Evolutionary conservation across 495 filamentous ascomycete genomes (phyloP), one percentile per base, ranked within the genome.

Genomic region (Pyrenula massariospora): DNA sequence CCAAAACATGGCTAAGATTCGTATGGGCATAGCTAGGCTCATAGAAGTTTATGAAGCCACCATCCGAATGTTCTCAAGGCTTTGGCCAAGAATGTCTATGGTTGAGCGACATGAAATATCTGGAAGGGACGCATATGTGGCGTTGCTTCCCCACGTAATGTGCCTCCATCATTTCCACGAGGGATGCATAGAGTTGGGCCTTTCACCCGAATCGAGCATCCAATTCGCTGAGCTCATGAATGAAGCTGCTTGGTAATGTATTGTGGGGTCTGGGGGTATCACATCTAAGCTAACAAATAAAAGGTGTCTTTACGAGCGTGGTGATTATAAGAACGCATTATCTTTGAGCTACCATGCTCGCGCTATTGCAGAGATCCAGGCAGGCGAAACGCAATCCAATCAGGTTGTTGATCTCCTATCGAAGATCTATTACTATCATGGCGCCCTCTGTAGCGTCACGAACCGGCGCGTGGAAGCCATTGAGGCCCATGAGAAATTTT

Each of bases 1-100:
- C 22, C 63, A 66, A 60, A 59, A 61, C 48, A 59, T 47, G 53
- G 60, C 60, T 21, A 54, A 57, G 23, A 54, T 58, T 1, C 54
- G 48, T 53, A 64, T 62, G 60, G 52, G 54, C 2, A 54, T 54
- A 21, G 48, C 58, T 22, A 56, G 55, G 23, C 24, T 59, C 24
- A 50, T 47, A 3, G 25, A 57, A 57, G 22, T 48, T 11, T 48
- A 11, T 19, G 11, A 11, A 11, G 11, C 19, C 11, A 19, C 42
- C 42, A 19, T 48, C 19, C 11, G 19, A 11, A 11, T 48, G 11
- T 11, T 48, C 42, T 48, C 42, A 11, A 11, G 11, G 42, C 11
- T 48, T 48, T 48, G 42, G 42, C 42, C 42, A 48, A 11, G 36
- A 54, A 12, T 11, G 19, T 11, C 11, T 19, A 11, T 48, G 11